These are phyloP conservation scores for Persicaria tinctoria DNA, from an alignment of 148 eudicot genomes.

Conservation along the genomic window DNA sequence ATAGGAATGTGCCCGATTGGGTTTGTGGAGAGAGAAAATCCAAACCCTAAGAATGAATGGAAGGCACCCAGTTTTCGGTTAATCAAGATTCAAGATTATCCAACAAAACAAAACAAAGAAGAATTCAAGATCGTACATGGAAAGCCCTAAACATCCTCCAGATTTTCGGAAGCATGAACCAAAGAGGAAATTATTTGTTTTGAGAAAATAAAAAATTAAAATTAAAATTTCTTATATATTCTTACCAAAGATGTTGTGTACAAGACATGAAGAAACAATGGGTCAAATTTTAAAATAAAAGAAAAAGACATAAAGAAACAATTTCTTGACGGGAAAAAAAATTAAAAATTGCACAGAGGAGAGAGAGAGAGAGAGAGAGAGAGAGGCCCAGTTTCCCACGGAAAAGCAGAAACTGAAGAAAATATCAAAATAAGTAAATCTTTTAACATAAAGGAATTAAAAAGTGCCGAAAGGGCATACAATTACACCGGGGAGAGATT, in stretches of 20 bases:
- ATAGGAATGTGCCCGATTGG: neutral
- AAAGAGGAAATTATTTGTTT: neutral
- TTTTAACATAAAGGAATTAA: neutral
- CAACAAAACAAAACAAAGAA: conserved; percentile 3
- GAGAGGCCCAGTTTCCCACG: neutral
- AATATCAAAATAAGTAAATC: neutral
- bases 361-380: neutral
- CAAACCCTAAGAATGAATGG: conserved; percentile 1
- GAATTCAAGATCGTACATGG: neutral
- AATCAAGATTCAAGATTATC: conserved; percentile 12
- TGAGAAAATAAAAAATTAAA: neutral
- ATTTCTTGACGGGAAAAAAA: conserved; percentile 1
- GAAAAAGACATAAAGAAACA: neutral
- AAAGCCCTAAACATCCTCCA: conserved; percentile 12
- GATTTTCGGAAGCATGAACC: conserved; percentile 2
- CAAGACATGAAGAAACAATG: neutral
- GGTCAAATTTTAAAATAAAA: neutral
- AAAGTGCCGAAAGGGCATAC: neutral
- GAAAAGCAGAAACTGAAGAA: neutral
- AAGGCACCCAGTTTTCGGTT: conserved; percentile 3
- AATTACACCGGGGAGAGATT: neutral
- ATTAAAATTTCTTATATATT: neutral
- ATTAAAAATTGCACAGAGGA: neutral
- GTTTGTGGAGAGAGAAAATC: conserved; percentile 10
- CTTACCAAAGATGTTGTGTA: conserved; percentile 5